Evolutionary conservation across 306 rosid species (phyloP), one percentile per base, ranked within the genome.

Genomic region (Acmispon strigosus): DNA sequence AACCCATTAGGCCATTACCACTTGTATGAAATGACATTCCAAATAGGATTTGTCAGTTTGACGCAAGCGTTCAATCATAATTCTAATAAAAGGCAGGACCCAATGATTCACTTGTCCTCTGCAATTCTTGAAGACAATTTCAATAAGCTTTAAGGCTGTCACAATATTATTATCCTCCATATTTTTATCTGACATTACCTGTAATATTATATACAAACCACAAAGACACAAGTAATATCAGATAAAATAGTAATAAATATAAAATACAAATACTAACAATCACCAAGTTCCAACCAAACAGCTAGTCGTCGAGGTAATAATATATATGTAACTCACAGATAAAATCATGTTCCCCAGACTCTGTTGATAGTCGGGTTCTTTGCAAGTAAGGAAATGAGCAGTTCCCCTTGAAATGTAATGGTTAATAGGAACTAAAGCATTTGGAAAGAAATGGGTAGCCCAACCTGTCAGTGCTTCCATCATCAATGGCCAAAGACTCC

Each of bases 401-500:
- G 98, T 86, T 57, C 97, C 98, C 75, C 97, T 86, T 39, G 98
- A 93, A 73, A 93, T 75, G 62, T 88, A 93, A 83, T 93, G 90
- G 83, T 90, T 96, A 87, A 93, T 74, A 70, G 98, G 98, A 82
- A 93, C 98, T 68, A 93, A 81, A 74, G 90, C 88, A 32, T 32
- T 91, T 69, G 97, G 86, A 75, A 88, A 91, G 79, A 85, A 88
- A 77, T 91, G 92, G 1, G 86, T 86, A 14, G 97, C 96, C 95
- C 95, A 91, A 69, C 85, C 96, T 45, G 85, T 80, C 74, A 91
- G 82, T 17, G 97, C 87, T 67, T 91, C 89, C 84, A 88, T 86
- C 97, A 91, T 91, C 89, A 88, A 62, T 18, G 97, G 92, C 97
- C 97, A 91, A 51, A 91, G 97, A 76, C 84, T 85, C 97, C 97